A percentile compares a stretch with the other conserved stretches of the same genome.
These are phyloP conservation scores for Tricholoma saponaceum DNA, from an alignment of 768 basidiomycete species.

Conservation along the genomic window DNA sequence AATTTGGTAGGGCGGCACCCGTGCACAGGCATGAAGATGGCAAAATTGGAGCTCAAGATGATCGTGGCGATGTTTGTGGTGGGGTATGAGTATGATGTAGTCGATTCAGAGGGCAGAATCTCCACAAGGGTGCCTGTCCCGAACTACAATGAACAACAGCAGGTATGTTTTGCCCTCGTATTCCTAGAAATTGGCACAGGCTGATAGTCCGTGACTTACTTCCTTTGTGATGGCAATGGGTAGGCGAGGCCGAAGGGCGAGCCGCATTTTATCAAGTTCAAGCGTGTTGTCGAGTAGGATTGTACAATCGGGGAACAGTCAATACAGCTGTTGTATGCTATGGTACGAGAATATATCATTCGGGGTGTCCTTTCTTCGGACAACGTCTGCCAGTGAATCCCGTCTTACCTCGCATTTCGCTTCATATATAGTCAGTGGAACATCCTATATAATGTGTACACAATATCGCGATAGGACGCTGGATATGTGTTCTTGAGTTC, in stretches of 20 bases:
- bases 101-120: slow-evolving; percentile 23
- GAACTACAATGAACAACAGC: background rate
- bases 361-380: no score
- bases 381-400: no score
- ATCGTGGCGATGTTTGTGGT: slow-evolving; percentile 27
- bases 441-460: no score
- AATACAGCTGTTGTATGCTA: no score
- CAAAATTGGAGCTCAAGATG: slow-evolving; percentile 32
- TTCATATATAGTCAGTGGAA: no score
- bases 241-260: slow-evolving; percentile 20
- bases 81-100: slow-evolving; percentile 27
- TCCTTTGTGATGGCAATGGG: slow-evolving; percentile 1
- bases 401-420: no score
- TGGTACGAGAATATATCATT: no score
- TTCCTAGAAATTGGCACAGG: background rate
- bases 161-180: background rate
- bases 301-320: background rate
- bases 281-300: slow-evolving; percentile 14
- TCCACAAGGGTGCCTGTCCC: slow-evolving; percentile 2
- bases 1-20: background rate
- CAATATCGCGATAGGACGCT: no score
- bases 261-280: slow-evolving; percentile 20
- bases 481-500: no score
- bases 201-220: background rate
- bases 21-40: slow-evolving; percentile 26